phyloP scores from a whole-genome alignment of 495 filamentous ascomycete species.

The Daldinia loculata region DNA sequence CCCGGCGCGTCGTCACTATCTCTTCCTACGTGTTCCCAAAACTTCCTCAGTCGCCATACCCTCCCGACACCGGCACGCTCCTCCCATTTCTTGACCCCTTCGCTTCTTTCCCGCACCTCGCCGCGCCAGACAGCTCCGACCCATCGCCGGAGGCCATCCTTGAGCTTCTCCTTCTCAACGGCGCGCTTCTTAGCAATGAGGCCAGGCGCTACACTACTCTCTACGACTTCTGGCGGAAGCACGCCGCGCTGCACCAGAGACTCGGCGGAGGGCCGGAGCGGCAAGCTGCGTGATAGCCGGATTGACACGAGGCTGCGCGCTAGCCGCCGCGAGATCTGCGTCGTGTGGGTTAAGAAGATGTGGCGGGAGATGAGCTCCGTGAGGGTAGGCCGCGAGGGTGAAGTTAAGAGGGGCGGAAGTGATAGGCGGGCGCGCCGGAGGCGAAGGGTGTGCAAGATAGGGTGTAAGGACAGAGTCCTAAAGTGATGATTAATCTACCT shows the following conservation, averaged over 20 bases:
- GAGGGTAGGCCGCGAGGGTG: conserved; percentile 62
- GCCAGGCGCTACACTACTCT: conserved; percentile 46
- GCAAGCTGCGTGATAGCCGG: conserved; percentile 55
- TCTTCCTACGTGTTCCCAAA: conserved; percentile 59
- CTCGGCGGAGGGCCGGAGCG: conserved; percentile 53
- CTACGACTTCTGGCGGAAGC: conserved; percentile 56
- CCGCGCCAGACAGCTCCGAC: conserved; percentile 57
- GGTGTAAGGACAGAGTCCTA: conserved; percentile 61
- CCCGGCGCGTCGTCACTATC: conserved; percentile 24
- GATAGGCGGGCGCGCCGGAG: conserved; percentile 58
- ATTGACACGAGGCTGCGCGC: conserved; percentile 62
- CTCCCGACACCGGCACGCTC: conserved; percentile 55
- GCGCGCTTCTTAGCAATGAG: conserved; percentile 58
- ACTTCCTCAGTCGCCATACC: conserved; percentile 60
- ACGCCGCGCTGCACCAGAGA: conserved; percentile 56
- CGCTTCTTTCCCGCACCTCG: conserved; percentile 51
- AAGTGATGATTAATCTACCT: conserved; percentile 64
- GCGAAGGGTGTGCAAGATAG: conserved; percentile 63
- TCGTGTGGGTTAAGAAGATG: conserved; percentile 67
- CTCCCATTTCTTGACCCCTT: conserved; percentile 52
- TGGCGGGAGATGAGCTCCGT: conserved; percentile 59
- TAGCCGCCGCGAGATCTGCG: conserved; percentile 62
- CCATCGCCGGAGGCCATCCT: conserved; percentile 62
- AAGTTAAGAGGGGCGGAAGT: conserved; percentile 59
- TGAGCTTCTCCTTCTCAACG: conserved; percentile 64